These are phyloP conservation scores for Ceratocystiopsis minuta DNA, from an alignment of 2,329 filamentous ascomycete species.

Conservation along the genomic window DNA sequence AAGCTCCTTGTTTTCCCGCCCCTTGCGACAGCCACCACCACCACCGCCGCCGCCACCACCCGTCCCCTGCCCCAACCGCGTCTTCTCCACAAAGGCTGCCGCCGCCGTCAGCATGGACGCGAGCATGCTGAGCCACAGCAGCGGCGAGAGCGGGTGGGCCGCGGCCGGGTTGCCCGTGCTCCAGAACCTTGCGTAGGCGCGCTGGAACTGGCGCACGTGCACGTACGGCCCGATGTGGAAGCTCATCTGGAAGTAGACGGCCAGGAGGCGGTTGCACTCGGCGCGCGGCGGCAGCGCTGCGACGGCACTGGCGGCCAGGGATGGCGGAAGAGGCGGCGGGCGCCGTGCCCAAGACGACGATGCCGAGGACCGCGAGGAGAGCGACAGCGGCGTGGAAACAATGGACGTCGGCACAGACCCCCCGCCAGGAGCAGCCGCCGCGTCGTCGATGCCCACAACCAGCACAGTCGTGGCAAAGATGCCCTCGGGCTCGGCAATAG, in stretches of 20 bases:
- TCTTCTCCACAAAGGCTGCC: constrained; percentile 15
- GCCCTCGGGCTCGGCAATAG: constrained; percentile 15
- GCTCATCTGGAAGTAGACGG: constrained; percentile 21
- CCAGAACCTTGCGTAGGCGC: constrained; percentile 31
- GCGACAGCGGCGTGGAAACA: no score
- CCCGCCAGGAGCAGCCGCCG: no score
- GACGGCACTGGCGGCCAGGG: constrained; percentile 17
- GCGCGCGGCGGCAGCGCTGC: constrained; percentile 18
- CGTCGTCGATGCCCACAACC: no score
- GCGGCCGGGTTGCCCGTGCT: constrained; percentile 8
- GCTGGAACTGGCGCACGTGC: constrained; percentile 26
- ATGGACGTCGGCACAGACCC: no score
- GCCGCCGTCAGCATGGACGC: constrained; percentile 26
- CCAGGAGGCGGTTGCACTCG: constrained; percentile 20
- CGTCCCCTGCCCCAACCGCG: neutral
- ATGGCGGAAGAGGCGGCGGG: constrained; percentile 2
- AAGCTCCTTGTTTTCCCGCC: no score
- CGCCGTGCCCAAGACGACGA: neutral
- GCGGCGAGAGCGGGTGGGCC: constrained; percentile 18
- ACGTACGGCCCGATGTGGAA: constrained; percentile 21
- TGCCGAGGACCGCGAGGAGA: no score
- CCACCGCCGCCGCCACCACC: neutral
- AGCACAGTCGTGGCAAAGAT: constrained; percentile 14
- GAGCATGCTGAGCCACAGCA: constrained; percentile 32
- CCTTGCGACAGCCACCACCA: constrained; percentile 9